phyloP scores from a whole-genome alignment of 768 basidiomycete genomes.

The Hydnum rufescens region DNA sequence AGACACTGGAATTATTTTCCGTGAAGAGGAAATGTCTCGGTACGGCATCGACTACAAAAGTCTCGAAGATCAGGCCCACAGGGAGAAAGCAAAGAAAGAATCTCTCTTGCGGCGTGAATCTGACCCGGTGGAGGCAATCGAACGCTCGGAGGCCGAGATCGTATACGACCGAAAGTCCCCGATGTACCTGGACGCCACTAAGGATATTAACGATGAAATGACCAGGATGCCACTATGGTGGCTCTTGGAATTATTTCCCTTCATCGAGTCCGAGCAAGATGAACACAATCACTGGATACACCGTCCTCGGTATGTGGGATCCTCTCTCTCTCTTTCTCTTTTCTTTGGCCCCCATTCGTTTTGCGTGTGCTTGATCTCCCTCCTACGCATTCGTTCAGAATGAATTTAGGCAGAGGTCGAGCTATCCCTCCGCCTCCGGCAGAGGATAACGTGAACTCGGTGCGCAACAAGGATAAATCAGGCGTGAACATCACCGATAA shows the following conservation, averaged over 20 bases:
- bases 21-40: not conserved
- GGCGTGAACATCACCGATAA: not conserved
- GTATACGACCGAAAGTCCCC: too few species aligned
- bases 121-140: too few species aligned
- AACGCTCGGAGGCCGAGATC: too few species aligned
- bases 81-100: too few species aligned
- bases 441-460: not conserved
- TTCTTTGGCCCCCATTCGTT: not conserved
- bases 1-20: conserved; percentile 37
- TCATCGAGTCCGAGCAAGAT: conserved; percentile 3
- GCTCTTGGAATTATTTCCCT: conserved; percentile 9
- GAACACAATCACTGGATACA: too few species aligned
- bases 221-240: conserved; percentile 7
- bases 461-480: not conserved
- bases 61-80: too few species aligned
- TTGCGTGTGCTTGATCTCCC: not conserved
- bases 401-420: not conserved
- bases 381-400: not conserved
- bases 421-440: not conserved
- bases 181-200: conserved; percentile 4
- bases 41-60: not conserved
- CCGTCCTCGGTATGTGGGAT: too few species aligned
- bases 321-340: conserved; percentile 2
- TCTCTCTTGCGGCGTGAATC: too few species aligned
- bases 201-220: conserved; percentile 5